phyloP scores from a whole-genome alignment of 2,329 filamentous ascomycete species.

The Beauveria asiatica region DNA sequence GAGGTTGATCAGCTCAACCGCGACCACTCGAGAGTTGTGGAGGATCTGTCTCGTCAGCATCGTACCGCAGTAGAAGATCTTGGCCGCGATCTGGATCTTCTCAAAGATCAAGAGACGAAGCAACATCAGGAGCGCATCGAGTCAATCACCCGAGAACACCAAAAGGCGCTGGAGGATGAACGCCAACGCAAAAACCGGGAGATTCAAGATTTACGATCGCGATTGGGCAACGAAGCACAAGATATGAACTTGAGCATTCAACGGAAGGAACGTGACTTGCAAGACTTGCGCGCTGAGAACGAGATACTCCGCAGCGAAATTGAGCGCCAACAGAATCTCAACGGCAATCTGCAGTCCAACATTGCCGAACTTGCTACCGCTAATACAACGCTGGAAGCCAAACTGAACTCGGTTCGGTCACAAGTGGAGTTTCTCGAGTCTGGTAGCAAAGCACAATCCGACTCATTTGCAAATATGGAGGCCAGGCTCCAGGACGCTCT shows the following conservation, averaged over 20 bases:
- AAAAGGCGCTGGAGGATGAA: conserved; percentile 59
- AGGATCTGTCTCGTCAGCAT: conserved; percentile 29
- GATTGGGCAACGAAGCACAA: conserved; percentile 42
- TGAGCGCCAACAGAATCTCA: conserved; percentile 56
- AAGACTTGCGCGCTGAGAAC: conserved; percentile 35
- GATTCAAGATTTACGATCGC: conserved; percentile 53
- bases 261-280: conserved; percentile 46
- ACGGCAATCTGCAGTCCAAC: conserved; percentile 41
- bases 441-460: conserved; percentile 79
- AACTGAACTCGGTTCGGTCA: conserved; percentile 66
- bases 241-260: conserved; percentile 39
- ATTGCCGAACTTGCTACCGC: conserved; percentile 52
- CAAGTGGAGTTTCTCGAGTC: conserved; percentile 87
- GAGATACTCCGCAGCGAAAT: conserved; percentile 42
- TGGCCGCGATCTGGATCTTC: conserved; percentile 36
- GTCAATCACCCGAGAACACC: conserved; percentile 52
- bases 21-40: conserved; percentile 26
- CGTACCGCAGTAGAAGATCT: conserved; percentile 25
- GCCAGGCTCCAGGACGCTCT: conserved; percentile 71
- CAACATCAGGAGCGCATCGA: conserved; percentile 61
- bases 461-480: conserved; percentile 76
- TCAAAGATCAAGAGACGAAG: conserved; percentile 39
- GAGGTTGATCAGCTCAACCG: conserved; percentile 47
- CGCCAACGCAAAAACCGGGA: conserved; percentile 49
- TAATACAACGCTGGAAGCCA: conserved; percentile 61